A percentile compares a stretch with the other conserved stretches of the same genome.
These are phyloP conservation scores for Penicillium bovifimosum DNA, from an alignment of 495 filamentous ascomycete species.

Conservation along the genomic window DNA sequence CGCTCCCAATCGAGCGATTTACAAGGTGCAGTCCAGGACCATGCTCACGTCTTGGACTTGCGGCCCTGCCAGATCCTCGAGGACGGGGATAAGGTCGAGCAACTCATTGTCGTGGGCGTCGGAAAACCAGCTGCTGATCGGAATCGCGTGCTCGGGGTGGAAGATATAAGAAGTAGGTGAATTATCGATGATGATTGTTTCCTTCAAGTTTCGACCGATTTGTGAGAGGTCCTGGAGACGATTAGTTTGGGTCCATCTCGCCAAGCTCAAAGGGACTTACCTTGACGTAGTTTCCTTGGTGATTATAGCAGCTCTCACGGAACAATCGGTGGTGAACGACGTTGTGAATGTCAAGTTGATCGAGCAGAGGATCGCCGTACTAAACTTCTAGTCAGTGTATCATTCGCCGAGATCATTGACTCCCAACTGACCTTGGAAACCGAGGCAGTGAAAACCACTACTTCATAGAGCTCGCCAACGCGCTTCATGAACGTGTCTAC, in stretches of 20 bases:
- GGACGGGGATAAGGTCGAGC: conserved; percentile 93
- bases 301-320: conserved; percentile 98
- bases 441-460: conserved; percentile 97
- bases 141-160: conserved; percentile 97
- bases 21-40: conserved; percentile 94
- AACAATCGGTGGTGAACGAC: conserved; percentile 96
- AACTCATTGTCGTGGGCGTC: conserved; percentile 99
- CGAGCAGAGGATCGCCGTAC: conserved; percentile 95
- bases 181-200: conserved; percentile 99
- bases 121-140: conserved; percentile 99
- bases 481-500: conserved; percentile 99
- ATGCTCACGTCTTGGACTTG: conserved; percentile 95
- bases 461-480: conserved; percentile 95
- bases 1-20: conserved; percentile 26
- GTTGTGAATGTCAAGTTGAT: conserved; percentile 95
- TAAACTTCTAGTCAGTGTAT: conserved; percentile 26
- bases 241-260: conserved; percentile 11
- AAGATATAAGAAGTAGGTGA: conserved; percentile 99
- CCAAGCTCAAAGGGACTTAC: conserved; percentile 27
- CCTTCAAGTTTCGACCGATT: conserved; percentile 89
- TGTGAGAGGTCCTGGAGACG: conserved; percentile 75
- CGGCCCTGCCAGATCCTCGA: conserved; percentile 86
- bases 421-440: conserved; percentile 78
- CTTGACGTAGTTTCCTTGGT: conserved; percentile 99
- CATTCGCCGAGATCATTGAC: conserved; percentile 1